These are phyloP conservation scores for Rhipidocladum racemiflorum DNA, from an alignment of 176 grass and related monocot species.

Conservation along the genomic window DNA sequence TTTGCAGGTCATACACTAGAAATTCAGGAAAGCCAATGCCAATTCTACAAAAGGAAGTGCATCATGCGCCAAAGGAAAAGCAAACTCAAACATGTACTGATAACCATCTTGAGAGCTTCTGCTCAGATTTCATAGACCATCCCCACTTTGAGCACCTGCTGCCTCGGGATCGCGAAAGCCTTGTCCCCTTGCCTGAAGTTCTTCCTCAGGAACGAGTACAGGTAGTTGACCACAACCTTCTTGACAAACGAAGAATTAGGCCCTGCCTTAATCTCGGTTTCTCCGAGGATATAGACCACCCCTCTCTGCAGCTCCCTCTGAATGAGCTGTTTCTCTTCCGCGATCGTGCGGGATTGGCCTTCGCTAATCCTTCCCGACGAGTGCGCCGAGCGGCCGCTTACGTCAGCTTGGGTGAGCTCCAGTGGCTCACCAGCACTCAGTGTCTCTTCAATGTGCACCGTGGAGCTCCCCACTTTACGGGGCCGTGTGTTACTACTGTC, in stretches of 20 bases:
- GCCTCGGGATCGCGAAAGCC: conserved; percentile 40
- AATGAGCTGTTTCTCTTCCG: conserved; percentile 19
- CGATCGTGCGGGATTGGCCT: background rate
- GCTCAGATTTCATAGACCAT: conserved; percentile 55
- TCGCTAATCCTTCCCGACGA: background rate
- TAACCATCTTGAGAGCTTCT: too few species aligned
- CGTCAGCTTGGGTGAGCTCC: background rate
- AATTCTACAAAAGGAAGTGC: background rate
- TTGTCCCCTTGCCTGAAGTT: conserved; percentile 57
- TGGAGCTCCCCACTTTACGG: background rate
- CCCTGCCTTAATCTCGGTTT: conserved; percentile 36
- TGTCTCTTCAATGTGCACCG: conserved; percentile 14
- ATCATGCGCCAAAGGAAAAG: background rate
- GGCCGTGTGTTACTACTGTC: background rate
- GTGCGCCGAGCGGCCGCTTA: background rate
- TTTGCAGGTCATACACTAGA: background rate
- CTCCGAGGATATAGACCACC: conserved; percentile 53
- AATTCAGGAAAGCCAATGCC: background rate
- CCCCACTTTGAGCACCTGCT: conserved; percentile 56
- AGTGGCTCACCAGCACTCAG: background rate
- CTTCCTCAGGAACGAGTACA: conserved; percentile 49
- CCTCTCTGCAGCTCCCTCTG: conserved; percentile 40
- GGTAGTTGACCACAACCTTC: conserved; percentile 44
- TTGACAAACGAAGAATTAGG: conserved; percentile 36
- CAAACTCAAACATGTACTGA: background rate